phyloP scores from a whole-genome alignment of 768 basidiomycete species.

The Auricularia cornea region DNA sequence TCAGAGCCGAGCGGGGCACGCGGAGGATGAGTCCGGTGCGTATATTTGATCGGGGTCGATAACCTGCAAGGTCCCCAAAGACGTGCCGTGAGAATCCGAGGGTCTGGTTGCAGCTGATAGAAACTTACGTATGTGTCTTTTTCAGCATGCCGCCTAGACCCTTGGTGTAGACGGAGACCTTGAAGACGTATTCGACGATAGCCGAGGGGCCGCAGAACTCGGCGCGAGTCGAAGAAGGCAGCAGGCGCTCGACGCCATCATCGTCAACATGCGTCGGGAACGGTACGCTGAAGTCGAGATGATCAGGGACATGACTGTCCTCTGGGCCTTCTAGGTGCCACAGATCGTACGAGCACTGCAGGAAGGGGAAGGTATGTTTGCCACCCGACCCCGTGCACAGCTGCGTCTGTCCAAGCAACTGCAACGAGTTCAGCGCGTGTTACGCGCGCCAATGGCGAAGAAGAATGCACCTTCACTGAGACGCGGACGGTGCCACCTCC shows the following conservation, averaged over 20 bases:
- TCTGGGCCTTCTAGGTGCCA: slow-evolving; percentile 14
- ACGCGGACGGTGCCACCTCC: slow-evolving; percentile 34
- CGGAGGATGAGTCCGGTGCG: slow-evolving; percentile 46
- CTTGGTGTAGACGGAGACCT: background rate
- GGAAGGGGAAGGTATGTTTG: slow-evolving; percentile 3
- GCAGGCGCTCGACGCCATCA: background rate
- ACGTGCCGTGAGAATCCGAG: background rate
- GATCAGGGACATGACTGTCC: slow-evolving; percentile 9
- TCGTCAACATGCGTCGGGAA: background rate
- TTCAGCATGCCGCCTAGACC: slow-evolving; percentile 1
- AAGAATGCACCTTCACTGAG: slow-evolving; percentile 32
- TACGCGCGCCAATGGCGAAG: slow-evolving; percentile 3
- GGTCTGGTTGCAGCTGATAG: too few species aligned
- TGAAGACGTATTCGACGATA: slow-evolving; percentile 1
- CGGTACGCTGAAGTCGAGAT: background rate
- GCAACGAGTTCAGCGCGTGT: background rate
- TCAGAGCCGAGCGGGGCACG: slow-evolving; percentile 40
- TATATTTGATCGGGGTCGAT: slow-evolving; percentile 41
- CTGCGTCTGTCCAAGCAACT: slow-evolving; percentile 17
- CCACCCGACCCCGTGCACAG: slow-evolving; percentile 11
- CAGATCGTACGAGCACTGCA: slow-evolving; percentile 6
- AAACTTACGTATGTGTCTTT: slow-evolving; percentile 3
- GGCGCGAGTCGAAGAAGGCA: background rate
- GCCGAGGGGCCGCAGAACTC: background rate
- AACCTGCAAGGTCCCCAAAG: slow-evolving; percentile 26